A percentile compares a stretch with the other conserved stretches of the same genome.
phyloP scores from a whole-genome alignment of 75 land plant species.

The Sequoiadendron giganteum region DNA sequence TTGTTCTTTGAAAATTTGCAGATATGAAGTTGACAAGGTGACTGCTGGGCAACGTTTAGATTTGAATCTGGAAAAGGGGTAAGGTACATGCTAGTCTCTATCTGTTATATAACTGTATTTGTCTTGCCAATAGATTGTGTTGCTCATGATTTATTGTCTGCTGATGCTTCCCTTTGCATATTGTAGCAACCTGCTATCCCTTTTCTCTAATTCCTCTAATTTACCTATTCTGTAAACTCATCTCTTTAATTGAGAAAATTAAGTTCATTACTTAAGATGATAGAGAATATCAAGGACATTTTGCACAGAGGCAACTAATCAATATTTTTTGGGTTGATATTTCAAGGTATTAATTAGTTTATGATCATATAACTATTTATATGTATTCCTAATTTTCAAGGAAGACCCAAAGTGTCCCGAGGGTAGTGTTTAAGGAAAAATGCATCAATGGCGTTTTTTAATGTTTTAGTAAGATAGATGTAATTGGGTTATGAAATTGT shows the following conservation, averaged over 20 bases:
- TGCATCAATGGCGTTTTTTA: neutral
- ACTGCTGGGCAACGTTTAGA: constrained; percentile 23
- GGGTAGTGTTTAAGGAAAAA: neutral
- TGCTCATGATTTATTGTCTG: neutral
- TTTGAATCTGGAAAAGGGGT: constrained; percentile 34
- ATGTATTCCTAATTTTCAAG: neutral
- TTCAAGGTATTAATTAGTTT: neutral
- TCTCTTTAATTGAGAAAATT: neutral
- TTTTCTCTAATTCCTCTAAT: neutral
- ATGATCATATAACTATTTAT: neutral
- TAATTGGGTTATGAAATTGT: neutral
- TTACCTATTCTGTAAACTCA: neutral
- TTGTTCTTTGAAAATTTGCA: neutral
- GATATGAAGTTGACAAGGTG: constrained; percentile 32
- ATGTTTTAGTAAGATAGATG: neutral
- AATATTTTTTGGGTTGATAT: neutral
- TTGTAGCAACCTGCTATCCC: neutral
- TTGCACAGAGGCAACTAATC: neutral
- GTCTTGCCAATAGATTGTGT: neutral
- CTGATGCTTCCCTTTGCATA: neutral
- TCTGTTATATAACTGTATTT: neutral
- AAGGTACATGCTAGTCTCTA: constrained; percentile 10
- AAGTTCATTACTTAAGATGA: neutral
- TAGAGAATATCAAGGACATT: neutral
- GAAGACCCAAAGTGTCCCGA: neutral